Evolutionary conservation across 495 filamentous ascomycete species (phyloP).

Genomic region (Hyaloscypha variabilis): DNA sequence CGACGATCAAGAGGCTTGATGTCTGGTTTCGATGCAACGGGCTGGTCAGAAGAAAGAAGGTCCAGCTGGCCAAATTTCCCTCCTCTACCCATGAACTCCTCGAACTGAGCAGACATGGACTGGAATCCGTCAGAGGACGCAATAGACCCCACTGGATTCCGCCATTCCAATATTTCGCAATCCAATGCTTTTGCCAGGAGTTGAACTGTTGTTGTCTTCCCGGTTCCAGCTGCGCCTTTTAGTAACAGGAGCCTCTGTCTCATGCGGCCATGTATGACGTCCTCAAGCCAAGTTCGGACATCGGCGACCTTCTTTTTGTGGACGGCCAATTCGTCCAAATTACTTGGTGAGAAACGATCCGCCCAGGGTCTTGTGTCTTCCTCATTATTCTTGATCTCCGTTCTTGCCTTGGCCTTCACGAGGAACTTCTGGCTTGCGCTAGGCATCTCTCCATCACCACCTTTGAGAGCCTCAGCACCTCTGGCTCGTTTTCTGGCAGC

Average conservation of each 20-base stretch:
- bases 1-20: constrained; percentile 30
- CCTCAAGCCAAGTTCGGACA: constrained; percentile 78
- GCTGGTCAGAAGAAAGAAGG: constrained; percentile 45
- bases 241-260: constrained; percentile 76
- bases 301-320: constrained; percentile 92
- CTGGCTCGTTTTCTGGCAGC: constrained; percentile 45
- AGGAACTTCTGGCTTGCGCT: constrained; percentile 43
- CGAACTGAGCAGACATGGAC: constrained; percentile 76
- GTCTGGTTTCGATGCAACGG: constrained; percentile 33
- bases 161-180: constrained; percentile 86
- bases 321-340: constrained; percentile 82
- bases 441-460: constrained; percentile 22
- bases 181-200: constrained; percentile 72
- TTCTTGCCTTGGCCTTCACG: constrained; percentile 21
- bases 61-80: constrained; percentile 79
- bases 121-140: constrained; percentile 58
- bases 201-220: constrained; percentile 86
- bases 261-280: constrained; percentile 65
- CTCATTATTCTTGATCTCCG: constrained; percentile 23
- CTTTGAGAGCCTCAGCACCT: constrained; percentile 19
- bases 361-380: constrained; percentile 75
- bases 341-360: constrained; percentile 74
- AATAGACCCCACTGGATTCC: constrained; percentile 70
- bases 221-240: constrained; percentile 89
- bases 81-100: constrained; percentile 83